Base-by-base conservation (phyloP, 768 basidiomycete genomes). In the Lactifluus subvellereus region DNA sequence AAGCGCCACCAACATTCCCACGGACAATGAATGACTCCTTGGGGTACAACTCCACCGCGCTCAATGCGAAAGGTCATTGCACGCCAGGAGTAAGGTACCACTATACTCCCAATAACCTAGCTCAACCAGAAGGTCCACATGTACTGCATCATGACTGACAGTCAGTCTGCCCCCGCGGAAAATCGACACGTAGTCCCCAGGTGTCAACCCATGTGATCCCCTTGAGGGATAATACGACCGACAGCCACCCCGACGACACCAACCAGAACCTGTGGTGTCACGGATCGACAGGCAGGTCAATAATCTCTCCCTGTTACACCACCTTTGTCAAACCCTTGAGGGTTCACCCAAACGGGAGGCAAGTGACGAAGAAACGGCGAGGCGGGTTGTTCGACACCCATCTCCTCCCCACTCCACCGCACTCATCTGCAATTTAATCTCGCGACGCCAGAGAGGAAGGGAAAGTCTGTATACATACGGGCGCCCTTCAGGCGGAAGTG, bases 291-390 rank as follows among this genome's bases (percentile, higher is more conserved):
- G 22, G 2, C 7, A 53, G n/a, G 2, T 33, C 4, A 42, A 51
- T 30, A 45, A 33, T 33, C 6, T 33, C 18, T 7, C 45, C n/a
- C 37, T 2, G 11, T n/a, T 32, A 47, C 9, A 9, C 45, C 11
- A 5, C 48, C 48, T 18, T 33, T 30, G 16, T 33, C 52, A 63
- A 63, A 52, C 62, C 62, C 62, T 63, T 63, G 30, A 59, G 62
- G 62, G 62, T 30, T 35, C 16, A 49, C 7, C 20, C 35, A 63
- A 45, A 32, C 27, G 14, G 18, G 14, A 20, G 40, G 4, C 4
- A 13, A 6, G 32, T 33, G 20, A 42, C 20, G 5, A 32, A 56
- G 32, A 27, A 18, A 6, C 11, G 5, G 11, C 7, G 27, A 45
- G 30, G 37, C 30, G 22, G 40, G 48, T 4, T 4, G 7, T 10